phyloP scores from a whole-genome alignment of 176 grass and related monocot species.

The Tuctoria greenei region DNA sequence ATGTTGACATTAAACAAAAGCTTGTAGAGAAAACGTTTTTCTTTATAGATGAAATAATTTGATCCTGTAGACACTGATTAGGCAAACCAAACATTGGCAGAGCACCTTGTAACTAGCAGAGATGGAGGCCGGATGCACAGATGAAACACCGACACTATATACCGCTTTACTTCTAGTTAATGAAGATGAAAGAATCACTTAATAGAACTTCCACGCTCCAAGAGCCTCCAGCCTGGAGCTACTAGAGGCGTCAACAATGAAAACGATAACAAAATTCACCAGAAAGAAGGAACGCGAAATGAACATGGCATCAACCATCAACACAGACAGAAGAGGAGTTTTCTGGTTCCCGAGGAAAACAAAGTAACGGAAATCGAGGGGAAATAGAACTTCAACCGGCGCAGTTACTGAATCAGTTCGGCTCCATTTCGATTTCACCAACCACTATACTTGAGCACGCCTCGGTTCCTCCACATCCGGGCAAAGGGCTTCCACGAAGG shows the following conservation, averaged over 20 bases:
- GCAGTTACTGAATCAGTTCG: not conserved
- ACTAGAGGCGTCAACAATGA: not conserved
- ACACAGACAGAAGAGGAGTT: not conserved
- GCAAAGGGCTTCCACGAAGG: conserved; percentile 6
- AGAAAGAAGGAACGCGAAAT: not conserved
- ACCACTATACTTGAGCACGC: not conserved
- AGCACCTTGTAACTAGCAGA: not conserved
- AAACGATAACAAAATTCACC: not conserved
- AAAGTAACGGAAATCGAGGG: not conserved
- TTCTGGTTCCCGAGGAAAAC: not conserved
- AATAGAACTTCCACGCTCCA: not conserved
- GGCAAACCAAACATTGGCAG: not conserved
- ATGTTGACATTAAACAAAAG: conserved; percentile 4
- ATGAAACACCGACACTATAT: not conserved
- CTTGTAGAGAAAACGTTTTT: not conserved
- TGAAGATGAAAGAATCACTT: not conserved
- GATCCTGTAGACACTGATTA: not conserved
- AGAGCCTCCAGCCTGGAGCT: not conserved
- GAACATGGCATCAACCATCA: conserved; percentile 10
- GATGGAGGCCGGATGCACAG: not conserved
- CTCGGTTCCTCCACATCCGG: not conserved
- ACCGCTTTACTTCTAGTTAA: not conserved
- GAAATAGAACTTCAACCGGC: not conserved
- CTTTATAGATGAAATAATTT: not conserved
- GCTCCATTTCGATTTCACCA: not conserved